Base-by-base conservation (phyloP, 805 yeast species). In the Cyberlindnera maritima region DNA sequence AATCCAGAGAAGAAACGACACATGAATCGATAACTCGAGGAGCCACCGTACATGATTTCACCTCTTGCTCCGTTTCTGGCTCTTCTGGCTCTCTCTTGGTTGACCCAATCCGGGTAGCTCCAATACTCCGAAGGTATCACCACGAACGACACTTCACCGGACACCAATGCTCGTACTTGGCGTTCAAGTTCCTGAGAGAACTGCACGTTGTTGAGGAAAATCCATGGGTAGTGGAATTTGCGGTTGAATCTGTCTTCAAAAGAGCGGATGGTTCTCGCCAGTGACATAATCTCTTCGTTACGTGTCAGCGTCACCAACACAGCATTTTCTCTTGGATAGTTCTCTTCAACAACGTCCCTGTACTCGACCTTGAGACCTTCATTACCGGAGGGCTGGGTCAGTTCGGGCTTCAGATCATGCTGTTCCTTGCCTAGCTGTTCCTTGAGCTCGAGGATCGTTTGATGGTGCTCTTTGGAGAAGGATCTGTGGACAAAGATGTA, bases 141-240 rank as follows among this genome's bases (percentile, higher is more conserved):
- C 2, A 72, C 74, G 53, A 75, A 79, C 4, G 55, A 58, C 2
- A 68, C 69, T 8, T 59, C 60, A 0, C 81, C 79, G 25, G 79
- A 71, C 3, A 72, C 66, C 10, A 57, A 43, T 8, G 53, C 53
- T 5, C 62, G 33, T 0, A 76, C 60, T 19, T 58, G 54, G 13
- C 48, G 41, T 19, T 65, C 65, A 50, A 79, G 76, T 8, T 69
- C 68, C 1, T 58, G 53, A 3, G 67, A 55, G 53, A 79, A 79
- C 1, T 69, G 70, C 46, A 67, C 66, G 51, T 79, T 74, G 52
- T 77, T 79, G 23, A 74, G 60, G 54, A 79, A 88, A 17, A 86
- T 86, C 96, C 96, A 88, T 53, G 91, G 96, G 61, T 88, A 88
- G 49, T 82, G 73, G 69, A 67, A 87, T 43, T 80, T 73, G 14